A percentile compares a stretch with the other conserved stretches of the same genome.
phyloP scores from a whole-genome alignment of 106 monocot genomes.

The Hemerocallis citrina region DNA sequence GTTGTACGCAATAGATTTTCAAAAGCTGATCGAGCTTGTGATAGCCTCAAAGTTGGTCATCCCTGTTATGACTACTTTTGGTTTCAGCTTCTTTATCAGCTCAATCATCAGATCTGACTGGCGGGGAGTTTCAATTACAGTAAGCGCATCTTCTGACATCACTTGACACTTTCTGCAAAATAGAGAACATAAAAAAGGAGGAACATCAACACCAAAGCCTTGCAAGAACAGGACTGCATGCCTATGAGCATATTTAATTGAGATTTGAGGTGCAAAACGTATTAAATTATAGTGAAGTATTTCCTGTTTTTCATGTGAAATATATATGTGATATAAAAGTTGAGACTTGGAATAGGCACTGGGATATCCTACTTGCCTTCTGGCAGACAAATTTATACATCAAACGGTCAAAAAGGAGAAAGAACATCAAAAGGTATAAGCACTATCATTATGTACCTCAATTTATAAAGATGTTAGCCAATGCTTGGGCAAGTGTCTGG shows the following conservation, averaged over 20 bases:
- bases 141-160: conserved; percentile 32
- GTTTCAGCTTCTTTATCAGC: conserved; percentile 75
- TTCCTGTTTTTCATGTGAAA: not conserved
- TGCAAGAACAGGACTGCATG: not conserved
- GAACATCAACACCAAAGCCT: not conserved
- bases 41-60: conserved; percentile 88
- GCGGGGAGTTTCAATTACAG: conserved; percentile 86
- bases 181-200: not conserved
- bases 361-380: not conserved
- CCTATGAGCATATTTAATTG: not conserved
- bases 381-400: too few relatives aligned
- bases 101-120: conserved; percentile 91
- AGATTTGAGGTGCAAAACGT: not conserved
- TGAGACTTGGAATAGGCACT: too few relatives aligned
- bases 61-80: conserved; percentile 90
- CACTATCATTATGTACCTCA: conserved; percentile 29
- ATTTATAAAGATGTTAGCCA: conserved; percentile 75
- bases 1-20: conserved; percentile 63
- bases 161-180: conserved; percentile 24
- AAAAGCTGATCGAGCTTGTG: conserved; percentile 88
- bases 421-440: not conserved
- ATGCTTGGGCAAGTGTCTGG: conserved; percentile 72
- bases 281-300: not conserved
- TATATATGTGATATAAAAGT: not conserved
- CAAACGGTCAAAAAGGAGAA: not conserved